Conservation (phyloP, 2,329 filamentous ascomycete genomes). For the Penicillium sp. region DNA sequence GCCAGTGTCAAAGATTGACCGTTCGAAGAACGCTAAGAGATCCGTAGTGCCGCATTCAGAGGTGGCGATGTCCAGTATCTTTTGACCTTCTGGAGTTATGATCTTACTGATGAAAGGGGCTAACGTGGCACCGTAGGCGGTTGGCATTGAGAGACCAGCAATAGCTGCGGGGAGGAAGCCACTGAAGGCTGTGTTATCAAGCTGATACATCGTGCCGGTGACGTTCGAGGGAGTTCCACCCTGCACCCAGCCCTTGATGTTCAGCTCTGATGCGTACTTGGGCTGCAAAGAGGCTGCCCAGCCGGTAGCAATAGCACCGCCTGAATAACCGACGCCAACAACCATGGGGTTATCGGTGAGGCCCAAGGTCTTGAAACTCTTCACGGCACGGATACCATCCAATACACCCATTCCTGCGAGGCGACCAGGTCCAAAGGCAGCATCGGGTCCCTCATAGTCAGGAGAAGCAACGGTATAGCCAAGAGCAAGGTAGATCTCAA, state of each 20-base stretch:
- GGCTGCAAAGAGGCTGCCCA: conserved; percentile 54
- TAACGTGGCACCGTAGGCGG: conserved; percentile 25
- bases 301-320: conserved; percentile 53
- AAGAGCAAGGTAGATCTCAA: conserved; percentile 39
- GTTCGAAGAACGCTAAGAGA: conserved; percentile 16
- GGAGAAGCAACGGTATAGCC: conserved; percentile 51
- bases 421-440: conserved; percentile 44
- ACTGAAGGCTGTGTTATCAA: conserved; percentile 25
- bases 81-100: conserved; percentile 18
- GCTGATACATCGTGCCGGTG: conserved; percentile 22
- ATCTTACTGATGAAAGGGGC: conserved; percentile 19
- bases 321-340: conserved; percentile 56
- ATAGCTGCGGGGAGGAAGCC: conserved; percentile 27
- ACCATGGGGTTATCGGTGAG: conserved; percentile 21
- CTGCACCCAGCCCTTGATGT: conserved; percentile 37
- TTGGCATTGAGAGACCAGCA: conserved; percentile 22
- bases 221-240: conserved; percentile 30
- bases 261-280: conserved; percentile 54
- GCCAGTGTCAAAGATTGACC: conserved; percentile 22
- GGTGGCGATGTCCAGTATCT: conserved; percentile 15
- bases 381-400: conserved; percentile 44
- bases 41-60: conserved; percentile 19
- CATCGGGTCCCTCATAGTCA: conserved; percentile 50
- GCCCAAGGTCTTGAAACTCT: conserved; percentile 28
- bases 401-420: conserved; percentile 47